These are phyloP conservation scores for Venturia carpophila DNA, from an alignment of 2,329 filamentous ascomycete genomes.

Conservation along the genomic window DNA sequence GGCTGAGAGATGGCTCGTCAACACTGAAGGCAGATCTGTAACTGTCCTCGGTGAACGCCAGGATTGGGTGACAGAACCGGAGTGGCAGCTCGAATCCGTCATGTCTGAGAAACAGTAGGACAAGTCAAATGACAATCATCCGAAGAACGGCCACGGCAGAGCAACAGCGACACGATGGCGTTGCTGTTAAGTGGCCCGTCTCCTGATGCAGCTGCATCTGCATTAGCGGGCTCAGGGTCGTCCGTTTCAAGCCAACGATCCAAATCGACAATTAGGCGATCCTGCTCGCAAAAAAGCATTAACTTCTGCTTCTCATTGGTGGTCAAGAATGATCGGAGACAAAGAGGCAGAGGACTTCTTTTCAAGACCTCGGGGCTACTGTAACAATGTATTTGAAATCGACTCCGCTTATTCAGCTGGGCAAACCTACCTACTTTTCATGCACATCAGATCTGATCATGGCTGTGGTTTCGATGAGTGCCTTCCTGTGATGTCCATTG, in stretches of 20 bases:
- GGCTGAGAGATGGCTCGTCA: conserved; percentile 68
- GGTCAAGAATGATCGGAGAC: background rate
- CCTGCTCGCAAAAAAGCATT: background rate
- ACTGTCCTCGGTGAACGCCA: conserved; percentile 79
- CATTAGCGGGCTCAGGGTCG: background rate
- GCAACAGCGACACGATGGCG: background rate
- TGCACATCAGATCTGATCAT: too few species aligned
- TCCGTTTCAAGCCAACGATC: background rate
- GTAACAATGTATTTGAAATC: background rate
- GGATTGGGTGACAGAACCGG: conserved; percentile 55
- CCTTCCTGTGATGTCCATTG: too few species aligned
- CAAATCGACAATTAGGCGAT: background rate
- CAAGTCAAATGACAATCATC: background rate
- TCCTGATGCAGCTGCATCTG: background rate
- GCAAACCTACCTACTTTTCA: too few species aligned
- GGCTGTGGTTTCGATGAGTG: too few species aligned
- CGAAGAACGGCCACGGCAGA: background rate
- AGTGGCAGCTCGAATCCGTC: conserved; percentile 27
- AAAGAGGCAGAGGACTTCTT: background rate
- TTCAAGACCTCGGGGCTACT: background rate
- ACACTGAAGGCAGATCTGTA: conserved; percentile 52
- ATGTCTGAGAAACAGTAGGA: background rate
- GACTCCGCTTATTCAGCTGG: background rate
- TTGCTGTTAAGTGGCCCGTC: background rate
- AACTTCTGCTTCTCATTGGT: background rate